Percentiles rank a stretch among this genome's conserved stretches.
These are phyloP conservation scores for Naumovozyma baii DNA, from an alignment of 805 yeast genomes.

Conservation along the genomic window DNA sequence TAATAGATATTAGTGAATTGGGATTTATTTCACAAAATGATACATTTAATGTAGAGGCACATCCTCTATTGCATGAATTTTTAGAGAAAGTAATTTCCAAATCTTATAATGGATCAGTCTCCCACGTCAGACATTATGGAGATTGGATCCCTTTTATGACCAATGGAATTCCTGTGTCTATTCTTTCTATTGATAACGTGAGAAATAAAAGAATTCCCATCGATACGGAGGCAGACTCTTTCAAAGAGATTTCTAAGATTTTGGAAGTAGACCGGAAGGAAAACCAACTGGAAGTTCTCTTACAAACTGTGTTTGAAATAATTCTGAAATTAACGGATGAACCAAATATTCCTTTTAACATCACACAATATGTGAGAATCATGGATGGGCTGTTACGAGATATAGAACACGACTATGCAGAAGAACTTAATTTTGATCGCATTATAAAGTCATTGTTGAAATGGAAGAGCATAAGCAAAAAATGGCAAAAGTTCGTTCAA, in stretches of 20 bases:
- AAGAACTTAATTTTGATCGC: slow-evolving; percentile 21
- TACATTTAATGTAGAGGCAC: slow-evolving; percentile 44
- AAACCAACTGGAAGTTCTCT: slow-evolving; percentile 34
- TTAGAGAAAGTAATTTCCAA: slow-evolving; percentile 22
- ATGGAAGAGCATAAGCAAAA: slow-evolving; percentile 36
- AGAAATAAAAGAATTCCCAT: slow-evolving; percentile 39
- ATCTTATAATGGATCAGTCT: not conserved
- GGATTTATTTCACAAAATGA: slow-evolving; percentile 26
- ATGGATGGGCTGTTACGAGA: slow-evolving; percentile 39
- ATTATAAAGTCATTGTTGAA: slow-evolving; percentile 29
- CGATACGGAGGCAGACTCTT: slow-evolving; percentile 59
- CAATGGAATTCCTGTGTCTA: slow-evolving; percentile 41
- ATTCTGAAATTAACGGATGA: slow-evolving; percentile 52
- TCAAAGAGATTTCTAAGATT: slow-evolving; percentile 38
- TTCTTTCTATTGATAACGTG: slow-evolving; percentile 17
- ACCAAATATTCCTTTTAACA: slow-evolving; percentile 64
- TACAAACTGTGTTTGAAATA: slow-evolving; percentile 28
- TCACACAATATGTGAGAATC: slow-evolving; percentile 36
- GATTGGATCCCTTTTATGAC: slow-evolving; percentile 61
- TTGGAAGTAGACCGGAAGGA: slow-evolving; percentile 39
- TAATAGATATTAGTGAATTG: slow-evolving; percentile 54
- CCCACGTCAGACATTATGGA: slow-evolving; percentile 31
- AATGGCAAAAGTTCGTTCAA: slow-evolving; percentile 42
- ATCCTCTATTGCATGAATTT: slow-evolving; percentile 53
- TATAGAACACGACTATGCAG: slow-evolving; percentile 25